Evolutionary conservation across 768 basidiomycete genomes (phyloP).

Genomic region (Mrakia blollopis): DNA sequence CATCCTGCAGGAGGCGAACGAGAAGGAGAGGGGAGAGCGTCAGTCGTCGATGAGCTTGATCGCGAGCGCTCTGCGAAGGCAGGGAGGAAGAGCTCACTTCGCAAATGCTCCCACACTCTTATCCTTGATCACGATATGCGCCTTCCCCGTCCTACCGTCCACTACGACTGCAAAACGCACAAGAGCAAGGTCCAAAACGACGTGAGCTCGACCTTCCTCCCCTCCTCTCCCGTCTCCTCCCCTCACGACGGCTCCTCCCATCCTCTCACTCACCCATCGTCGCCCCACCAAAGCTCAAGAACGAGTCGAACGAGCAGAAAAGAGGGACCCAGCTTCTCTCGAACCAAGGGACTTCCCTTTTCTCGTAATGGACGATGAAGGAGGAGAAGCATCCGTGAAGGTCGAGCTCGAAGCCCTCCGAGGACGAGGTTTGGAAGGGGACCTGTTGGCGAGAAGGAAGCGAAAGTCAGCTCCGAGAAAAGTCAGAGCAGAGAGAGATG

Average conservation of each 20-base stretch:
- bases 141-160: not conserved
- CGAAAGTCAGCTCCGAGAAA: not conserved
- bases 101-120: not conserved
- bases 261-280: not conserved
- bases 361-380: slow-evolving; percentile 1
- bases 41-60: not conserved
- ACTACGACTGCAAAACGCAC: not conserved
- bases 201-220: not conserved
- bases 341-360: not conserved
- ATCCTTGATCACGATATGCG: not conserved
- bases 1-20: not conserved
- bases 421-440: not conserved
- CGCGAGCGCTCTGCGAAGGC: not conserved
- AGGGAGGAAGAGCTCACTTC: not conserved
- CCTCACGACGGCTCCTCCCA: not conserved
- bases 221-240: not conserved
- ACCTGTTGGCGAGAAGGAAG: not conserved
- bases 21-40: not conserved
- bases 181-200: not conserved
- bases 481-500: not conserved
- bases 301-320: not conserved
- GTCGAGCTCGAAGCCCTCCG: not conserved
- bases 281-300: not conserved
- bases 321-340: not conserved
- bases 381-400: not conserved